Percentiles rank a stretch among this genome's conserved stretches.
phyloP scores from a whole-genome alignment of 179 eudicot genomes.

The Beta macrorhiza region DNA sequence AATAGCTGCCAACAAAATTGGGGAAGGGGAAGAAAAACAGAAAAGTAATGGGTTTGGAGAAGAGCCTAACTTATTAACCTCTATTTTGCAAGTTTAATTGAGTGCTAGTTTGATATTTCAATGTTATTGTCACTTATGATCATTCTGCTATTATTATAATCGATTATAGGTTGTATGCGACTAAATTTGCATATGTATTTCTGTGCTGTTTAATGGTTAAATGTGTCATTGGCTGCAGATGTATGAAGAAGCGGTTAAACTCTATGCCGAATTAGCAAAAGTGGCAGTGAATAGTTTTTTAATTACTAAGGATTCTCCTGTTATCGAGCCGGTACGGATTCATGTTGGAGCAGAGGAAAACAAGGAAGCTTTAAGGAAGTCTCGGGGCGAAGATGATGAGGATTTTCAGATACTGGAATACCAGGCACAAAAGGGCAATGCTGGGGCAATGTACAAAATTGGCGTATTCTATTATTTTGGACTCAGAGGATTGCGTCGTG shows the following conservation, averaged over 20 bases:
- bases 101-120: neutral
- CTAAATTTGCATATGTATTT: neutral
- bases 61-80: neutral
- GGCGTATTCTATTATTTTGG: conserved; percentile 92
- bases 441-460: conserved; percentile 82
- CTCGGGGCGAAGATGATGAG: conserved; percentile 93
- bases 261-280: conserved; percentile 87
- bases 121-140: neutral
- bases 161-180: neutral
- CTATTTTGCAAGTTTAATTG: neutral
- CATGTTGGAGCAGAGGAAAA: conserved; percentile 92
- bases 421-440: conserved; percentile 95
- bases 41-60: neutral
- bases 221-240: conserved; percentile 49
- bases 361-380: conserved; percentile 85
- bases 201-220: neutral
- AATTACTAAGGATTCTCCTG: conserved; percentile 84
- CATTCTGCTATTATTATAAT: neutral
- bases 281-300: conserved; percentile 80
- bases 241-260: conserved; percentile 76
- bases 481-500: conserved; percentile 84
- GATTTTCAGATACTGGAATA: conserved; percentile 94
- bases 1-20: neutral
- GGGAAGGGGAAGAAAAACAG: neutral
- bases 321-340: conserved; percentile 77